Evolutionary conservation across 148 eudicot species (phyloP), one percentile per base, ranked within the genome.

Genomic region (Beta vulgaris): DNA sequence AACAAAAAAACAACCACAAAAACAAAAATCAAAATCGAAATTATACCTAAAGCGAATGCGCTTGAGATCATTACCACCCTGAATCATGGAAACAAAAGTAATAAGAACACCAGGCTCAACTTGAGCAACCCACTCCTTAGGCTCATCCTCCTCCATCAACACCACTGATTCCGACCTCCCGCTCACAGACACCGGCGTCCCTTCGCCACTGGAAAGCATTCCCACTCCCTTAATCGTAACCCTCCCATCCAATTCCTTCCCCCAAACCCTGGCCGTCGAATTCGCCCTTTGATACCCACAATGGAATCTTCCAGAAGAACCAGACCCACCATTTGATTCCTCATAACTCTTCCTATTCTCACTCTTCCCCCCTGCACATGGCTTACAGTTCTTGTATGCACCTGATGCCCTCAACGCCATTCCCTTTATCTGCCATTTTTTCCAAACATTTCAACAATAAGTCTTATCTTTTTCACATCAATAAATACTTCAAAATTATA

Each of bases 51-150:
- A 95, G 7, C 91, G 96, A 84, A 95, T 92, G 62, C 96, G 85
- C 83, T 92, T 92, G 62, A 95, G 91, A 75, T 92, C 94, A 63
- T 95, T 95, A 58, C 97, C 99, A 81, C 92, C 92, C 37, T 85
- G 83, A 42, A 86, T 88, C 85, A 95, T 77, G 3, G 98, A 87
- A 77, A 90, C 88, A 61, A 95, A 95, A n/a, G 96, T 95, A 63
- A 95, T 95, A 2, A 95, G 83, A 37, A 95, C 97, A 67, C 99
- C 97, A 23, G 98, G 99, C 87, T 95, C 99, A 62, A 95, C 96
- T 74, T 92, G 99, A 37, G 99, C 99, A 65, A 92, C 92, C 99
- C 99, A 95, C 76, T 95, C 99, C 78, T 89, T 90, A 18, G 91
- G 85, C 85, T 89, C 92, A 77, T 91, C 97, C 62, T 92, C 99